Evolutionary conservation across 116 monocot species (phyloP), one percentile per base, ranked within the genome.

Genomic region (Zostera marina): DNA sequence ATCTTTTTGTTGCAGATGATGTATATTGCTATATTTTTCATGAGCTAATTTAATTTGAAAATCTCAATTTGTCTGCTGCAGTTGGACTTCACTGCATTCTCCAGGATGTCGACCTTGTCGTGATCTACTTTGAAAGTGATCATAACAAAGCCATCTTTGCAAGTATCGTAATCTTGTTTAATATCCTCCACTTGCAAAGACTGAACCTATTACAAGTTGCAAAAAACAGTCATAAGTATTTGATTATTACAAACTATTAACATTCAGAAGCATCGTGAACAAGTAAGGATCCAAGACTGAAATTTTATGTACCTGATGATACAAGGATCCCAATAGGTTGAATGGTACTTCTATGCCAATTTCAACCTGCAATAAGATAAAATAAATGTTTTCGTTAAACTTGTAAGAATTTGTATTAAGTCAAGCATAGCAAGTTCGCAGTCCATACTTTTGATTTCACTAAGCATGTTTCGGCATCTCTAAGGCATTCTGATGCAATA

Each of bases 81-180:
- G 65, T 80, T 56, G 42, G 73, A 63, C 44, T 74, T 76, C 17
- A 92, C 71, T 43, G 87, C 70, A 70, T 63, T 63, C 67, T 83
- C 78, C 60, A 93, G 66, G 53, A 47, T 64, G 42, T 75, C 83
- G 58, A 84, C 71, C 68, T 77, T 81, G 47, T 93, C 84, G 77
- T 74, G 75, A 56, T 93, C 84, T 42, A 84, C 57, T 73, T 32
- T 81, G 69, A 87, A 93, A 22, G 79, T 79, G 38, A 93, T 67
- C 78, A 88, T 70, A 21, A 81, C 75, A 24, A 71, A 63, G 25
- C 81, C 93, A 67, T 93, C 88, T 68, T 84, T 84, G 41, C 77
- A 81, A 40, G 78, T 83, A 67, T 92, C 92, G 62, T 92, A 92
- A 59, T 87, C 87, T 44, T 92, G 79, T 24, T 92, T 68, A 57